Evolutionary conservation across 2,329 filamentous ascomycete genomes (phyloP).

Genomic region (Colletotrichum tofieldiae): DNA sequence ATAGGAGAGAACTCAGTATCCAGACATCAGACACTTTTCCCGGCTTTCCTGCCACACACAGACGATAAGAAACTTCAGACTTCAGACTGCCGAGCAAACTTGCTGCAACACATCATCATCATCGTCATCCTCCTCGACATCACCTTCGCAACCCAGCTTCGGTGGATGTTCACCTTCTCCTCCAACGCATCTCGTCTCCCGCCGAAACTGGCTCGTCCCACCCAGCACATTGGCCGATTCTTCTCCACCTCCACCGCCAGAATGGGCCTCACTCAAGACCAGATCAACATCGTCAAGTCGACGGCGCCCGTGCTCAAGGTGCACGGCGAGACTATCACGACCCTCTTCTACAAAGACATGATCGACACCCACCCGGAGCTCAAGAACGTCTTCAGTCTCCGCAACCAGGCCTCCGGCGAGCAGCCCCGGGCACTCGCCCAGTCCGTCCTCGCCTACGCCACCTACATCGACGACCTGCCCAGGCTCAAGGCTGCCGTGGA

Average conservation of each 20-base stretch:
- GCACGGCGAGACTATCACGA: slow-evolving; percentile 80
- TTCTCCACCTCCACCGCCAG: slow-evolving; percentile 38
- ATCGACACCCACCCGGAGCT: slow-evolving; percentile 75
- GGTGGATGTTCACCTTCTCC: slow-evolving; percentile 14
- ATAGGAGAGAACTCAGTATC: slow-evolving; percentile 1
- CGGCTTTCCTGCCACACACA: slow-evolving; percentile 8
- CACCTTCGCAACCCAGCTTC: not conserved
- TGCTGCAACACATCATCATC: slow-evolving; percentile 18
- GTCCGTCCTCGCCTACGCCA: slow-evolving; percentile 80
- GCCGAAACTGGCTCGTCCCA: slow-evolving; percentile 8
- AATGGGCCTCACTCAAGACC: slow-evolving; percentile 72
- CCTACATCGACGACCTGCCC: slow-evolving; percentile 79
- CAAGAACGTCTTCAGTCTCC: slow-evolving; percentile 79
- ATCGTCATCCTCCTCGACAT: slow-evolving; percentile 1
- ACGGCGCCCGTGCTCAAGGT: slow-evolving; percentile 81
- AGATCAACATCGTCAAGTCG: slow-evolving; percentile 81
- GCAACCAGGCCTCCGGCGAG: slow-evolving; percentile 77
- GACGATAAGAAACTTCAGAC: slow-evolving; percentile 13
- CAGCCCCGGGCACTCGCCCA: slow-evolving; percentile 80
- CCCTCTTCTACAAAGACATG: slow-evolving; percentile 80
- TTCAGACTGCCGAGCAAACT: slow-evolving; percentile 8
- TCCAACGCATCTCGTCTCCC: slow-evolving; percentile 23
- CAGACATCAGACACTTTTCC: slow-evolving; percentile 26
- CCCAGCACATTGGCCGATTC: not conserved
- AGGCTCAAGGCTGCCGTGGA: slow-evolving; percentile 71